Evolutionary conservation across 495 filamentous ascomycete genomes (phyloP).

Genomic region (Penicillium turbatum): DNA sequence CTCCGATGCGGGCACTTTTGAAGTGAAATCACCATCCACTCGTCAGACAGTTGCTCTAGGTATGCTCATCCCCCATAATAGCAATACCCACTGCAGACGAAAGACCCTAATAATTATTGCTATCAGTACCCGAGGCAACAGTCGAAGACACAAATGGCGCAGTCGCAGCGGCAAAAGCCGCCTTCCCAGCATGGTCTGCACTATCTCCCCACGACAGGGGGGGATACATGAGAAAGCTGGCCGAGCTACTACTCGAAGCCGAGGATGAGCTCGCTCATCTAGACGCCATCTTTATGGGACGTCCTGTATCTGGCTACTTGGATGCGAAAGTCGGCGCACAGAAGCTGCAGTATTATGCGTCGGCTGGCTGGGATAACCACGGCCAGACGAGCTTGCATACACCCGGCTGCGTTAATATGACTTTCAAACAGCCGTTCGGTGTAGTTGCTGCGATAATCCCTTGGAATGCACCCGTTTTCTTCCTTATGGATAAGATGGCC

Average conservation of each 20-base stretch:
- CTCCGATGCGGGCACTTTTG: slow-evolving; percentile 36
- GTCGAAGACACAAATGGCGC: slow-evolving; percentile 53
- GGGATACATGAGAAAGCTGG: slow-evolving; percentile 48
- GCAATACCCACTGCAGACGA: not conserved
- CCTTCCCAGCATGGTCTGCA: slow-evolving; percentile 51
- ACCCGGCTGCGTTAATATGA: slow-evolving; percentile 49
- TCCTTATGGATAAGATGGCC: slow-evolving; percentile 47
- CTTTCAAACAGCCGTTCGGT: slow-evolving; percentile 30
- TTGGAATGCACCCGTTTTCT: slow-evolving; percentile 30
- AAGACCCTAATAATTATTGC: not conserved
- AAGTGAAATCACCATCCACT: slow-evolving; percentile 33
- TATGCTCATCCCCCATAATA: not conserved
- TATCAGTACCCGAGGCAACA: slow-evolving; percentile 26
- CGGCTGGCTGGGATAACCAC: not conserved
- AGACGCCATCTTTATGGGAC: slow-evolving; percentile 29
- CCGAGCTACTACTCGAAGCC: slow-evolving; percentile 43
- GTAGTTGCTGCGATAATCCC: slow-evolving; percentile 34
- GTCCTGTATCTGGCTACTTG: slow-evolving; percentile 26
- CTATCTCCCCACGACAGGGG: slow-evolving; percentile 41
- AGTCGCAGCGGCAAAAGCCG: slow-evolving; percentile 54
- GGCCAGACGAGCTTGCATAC: slow-evolving; percentile 49
- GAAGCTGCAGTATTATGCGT: not conserved
- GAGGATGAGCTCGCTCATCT: slow-evolving; percentile 49
- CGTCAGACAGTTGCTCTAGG: slow-evolving; percentile 34
- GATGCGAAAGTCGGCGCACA: slow-evolving; percentile 8